Evolutionary conservation across 768 basidiomycete species (phyloP), one percentile per base, ranked within the genome.

Genomic region (Dacryopinax primogenitus): DNA sequence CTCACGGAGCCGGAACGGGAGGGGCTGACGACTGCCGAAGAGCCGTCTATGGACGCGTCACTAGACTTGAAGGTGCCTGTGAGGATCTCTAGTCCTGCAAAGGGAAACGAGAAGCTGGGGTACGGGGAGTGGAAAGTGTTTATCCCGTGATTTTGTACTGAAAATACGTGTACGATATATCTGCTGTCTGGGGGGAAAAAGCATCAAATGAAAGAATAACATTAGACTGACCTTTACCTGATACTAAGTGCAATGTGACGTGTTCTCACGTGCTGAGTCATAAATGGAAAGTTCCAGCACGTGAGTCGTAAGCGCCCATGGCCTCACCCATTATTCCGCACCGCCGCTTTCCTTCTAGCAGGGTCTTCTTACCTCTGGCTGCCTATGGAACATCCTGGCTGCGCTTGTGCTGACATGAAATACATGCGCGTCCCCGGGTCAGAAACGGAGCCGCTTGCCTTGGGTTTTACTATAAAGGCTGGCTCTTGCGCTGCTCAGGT

Each of bases 231-330:
- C n/a, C n/a, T n/a, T n/a, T n/a, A n/a, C n/a, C n/a, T n/a, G n/a
- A n/a, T n/a, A n/a, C n/a, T n/a, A n/a, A n/a, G n/a, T n/a, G n/a
- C n/a, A n/a, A n/a, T n/a, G n/a, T n/a, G n/a, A n/a, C n/a, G n/a
- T n/a, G n/a, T n/a, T n/a, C n/a, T n/a, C 41, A 44, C 41, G 41
- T 44, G 41, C 41, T 44, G 41, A 44, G 41, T 44, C 41, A 44
- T 15, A 23, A 44, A 44, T 44, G 41, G 41, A 44, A 44, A 18
- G 18, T 44, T 44, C 41, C 18, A 44, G 41, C 41, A 15, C 3
- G 41, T 44, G 41, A 6, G 41, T 23, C 51, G 51, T 58, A 58
- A 58, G 51, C 51, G 51, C 51, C 51, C 51, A 18, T 30, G 4
- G 13, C 3, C 51, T 30, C 37, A 39, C 37, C n/a, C 37, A 39